Conservation (phyloP, 2,329 filamentous ascomycete genomes). For the Hypoxylon sp. region DNA sequence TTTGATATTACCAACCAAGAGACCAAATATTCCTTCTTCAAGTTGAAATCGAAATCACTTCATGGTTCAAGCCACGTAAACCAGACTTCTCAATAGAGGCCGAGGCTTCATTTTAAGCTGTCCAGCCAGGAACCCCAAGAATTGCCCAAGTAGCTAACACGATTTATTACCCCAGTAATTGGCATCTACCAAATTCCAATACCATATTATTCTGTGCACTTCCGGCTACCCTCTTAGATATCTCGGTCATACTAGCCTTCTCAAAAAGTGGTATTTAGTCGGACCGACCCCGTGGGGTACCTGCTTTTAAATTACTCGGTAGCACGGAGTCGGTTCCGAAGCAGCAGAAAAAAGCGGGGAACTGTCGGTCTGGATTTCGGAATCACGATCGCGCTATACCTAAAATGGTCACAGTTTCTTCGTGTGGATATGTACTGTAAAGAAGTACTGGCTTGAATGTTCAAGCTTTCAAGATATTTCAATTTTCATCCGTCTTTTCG, state of each 20-base stretch:
- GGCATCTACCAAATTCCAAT: no score
- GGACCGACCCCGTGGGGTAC: neutral
- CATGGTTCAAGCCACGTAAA: no score
- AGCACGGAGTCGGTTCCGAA: neutral
- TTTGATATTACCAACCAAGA: no score
- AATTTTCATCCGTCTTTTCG: neutral
- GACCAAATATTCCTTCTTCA: no score
- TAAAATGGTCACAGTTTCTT: neutral
- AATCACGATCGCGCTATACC: neutral
- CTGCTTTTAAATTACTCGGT: neutral
- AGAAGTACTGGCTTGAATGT: neutral
- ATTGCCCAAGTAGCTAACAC: no score
- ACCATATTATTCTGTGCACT: neutral
- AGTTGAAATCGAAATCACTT: no score
- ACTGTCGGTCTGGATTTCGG: neutral
- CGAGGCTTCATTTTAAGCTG: no score
- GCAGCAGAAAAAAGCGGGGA: neutral
- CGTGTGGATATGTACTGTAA: neutral
- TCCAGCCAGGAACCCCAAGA: no score
- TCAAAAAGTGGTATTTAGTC: neutral
- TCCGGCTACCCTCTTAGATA: neutral
- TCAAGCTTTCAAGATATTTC: neutral
- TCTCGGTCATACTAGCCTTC: neutral
- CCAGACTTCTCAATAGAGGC: no score
- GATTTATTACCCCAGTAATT: neutral